These are phyloP conservation scores for Lichtheimia hyalospora DNA, from an alignment of 371 early-diverging fungal genomes.

Conservation along the genomic window DNA sequence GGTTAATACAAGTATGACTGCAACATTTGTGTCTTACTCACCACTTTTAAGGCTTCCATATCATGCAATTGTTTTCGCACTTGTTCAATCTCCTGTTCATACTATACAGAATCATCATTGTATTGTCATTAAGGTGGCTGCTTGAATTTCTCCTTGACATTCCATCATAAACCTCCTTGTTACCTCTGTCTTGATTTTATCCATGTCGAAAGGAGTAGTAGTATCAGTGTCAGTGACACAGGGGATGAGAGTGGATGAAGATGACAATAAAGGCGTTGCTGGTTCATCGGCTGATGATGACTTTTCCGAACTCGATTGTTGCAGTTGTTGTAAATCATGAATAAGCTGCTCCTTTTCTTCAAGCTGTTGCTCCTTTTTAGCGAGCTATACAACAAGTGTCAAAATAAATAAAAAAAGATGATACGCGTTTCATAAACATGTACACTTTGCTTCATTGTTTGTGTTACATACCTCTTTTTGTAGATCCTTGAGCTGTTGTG, in stretches of 20 bases:
- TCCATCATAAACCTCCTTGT: background rate
- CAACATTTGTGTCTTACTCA: background rate
- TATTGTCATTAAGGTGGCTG: background rate
- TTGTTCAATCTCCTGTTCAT: constrained; percentile 8
- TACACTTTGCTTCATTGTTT: background rate
- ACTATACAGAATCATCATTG: background rate
- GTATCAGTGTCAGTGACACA: constrained; percentile 7
- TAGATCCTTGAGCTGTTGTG: constrained; percentile 23
- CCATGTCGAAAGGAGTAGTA: background rate
- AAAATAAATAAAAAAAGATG: too few species aligned
- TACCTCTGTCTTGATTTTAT: constrained; percentile 6
- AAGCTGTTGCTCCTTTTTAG: constrained; percentile 15
- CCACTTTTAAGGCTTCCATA: constrained; percentile 1
- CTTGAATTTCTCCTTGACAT: background rate
- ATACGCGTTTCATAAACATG: background rate
- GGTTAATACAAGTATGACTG: too few species aligned
- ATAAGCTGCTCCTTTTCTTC: constrained; percentile 30
- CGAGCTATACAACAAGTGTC: constrained; percentile 12
- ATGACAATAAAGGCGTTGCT: constrained; percentile 18
- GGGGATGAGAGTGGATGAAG: constrained; percentile 20
- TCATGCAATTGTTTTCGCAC: background rate
- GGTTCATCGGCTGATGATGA: constrained; percentile 3
- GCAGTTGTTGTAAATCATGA: constrained; percentile 21
- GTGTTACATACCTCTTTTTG: constrained; percentile 25
- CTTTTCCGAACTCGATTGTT: constrained; percentile 5